Conservation (phyloP, 805 yeast species). For the Pichia phayaonensis region DNA sequence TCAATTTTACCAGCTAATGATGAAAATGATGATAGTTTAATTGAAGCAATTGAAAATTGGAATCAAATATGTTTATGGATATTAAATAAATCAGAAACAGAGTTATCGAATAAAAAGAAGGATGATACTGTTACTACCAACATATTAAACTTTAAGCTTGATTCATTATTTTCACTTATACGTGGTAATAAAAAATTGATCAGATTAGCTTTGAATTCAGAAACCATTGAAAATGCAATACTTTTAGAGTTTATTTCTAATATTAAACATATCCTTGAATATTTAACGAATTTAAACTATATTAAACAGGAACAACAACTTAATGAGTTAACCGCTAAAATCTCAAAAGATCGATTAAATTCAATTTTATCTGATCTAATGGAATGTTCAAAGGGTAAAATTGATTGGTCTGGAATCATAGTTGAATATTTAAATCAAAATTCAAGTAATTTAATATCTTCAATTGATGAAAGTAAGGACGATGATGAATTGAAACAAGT, state of each 20-base stretch:
- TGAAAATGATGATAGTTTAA: neutral
- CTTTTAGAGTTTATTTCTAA: neutral
- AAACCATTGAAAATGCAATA: neutral
- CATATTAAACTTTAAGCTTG: constrained; percentile 8
- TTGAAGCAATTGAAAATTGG: neutral
- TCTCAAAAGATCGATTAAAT: constrained; percentile 51
- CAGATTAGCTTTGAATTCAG: neutral
- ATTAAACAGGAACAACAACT: neutral
- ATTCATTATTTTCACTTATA: constrained; percentile 7
- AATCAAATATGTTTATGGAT: constrained; percentile 5
- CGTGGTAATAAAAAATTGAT: constrained; percentile 11
- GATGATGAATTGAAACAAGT: constrained; percentile 49
- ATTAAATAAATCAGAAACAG: constrained; percentile 3
- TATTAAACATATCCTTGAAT: neutral
- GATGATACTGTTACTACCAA: constrained; percentile 7
- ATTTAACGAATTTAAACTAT: neutral
- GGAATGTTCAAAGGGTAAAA: constrained; percentile 9
- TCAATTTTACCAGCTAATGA: neutral
- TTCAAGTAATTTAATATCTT: neutral
- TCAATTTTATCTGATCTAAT: constrained; percentile 47
- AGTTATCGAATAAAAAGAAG: constrained; percentile 5
- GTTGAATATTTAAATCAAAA: constrained; percentile 30
- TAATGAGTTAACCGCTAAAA: constrained; percentile 10
- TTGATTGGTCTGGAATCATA: constrained; percentile 14
- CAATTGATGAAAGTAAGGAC: constrained; percentile 33